Percentiles rank a stretch among this genome's conserved stretches.
These are phyloP conservation scores for Platismatia glauca DNA, from an alignment of 495 filamentous ascomycete genomes.

Conservation along the genomic window DNA sequence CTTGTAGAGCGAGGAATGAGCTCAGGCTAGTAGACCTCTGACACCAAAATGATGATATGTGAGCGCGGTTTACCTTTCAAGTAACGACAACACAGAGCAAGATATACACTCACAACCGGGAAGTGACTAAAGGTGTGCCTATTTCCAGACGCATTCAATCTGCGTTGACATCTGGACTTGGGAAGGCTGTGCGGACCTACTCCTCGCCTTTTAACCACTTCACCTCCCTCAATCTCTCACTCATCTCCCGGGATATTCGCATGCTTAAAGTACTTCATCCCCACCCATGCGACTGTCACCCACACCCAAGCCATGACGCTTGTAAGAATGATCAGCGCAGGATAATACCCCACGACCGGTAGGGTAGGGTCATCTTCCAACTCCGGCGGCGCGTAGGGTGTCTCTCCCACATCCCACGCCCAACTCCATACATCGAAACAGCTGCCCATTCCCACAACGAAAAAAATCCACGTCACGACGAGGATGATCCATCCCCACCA, in stretches of 20 bases:
- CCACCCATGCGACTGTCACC: constrained; percentile 93
- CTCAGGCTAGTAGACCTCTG: not conserved
- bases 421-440: constrained; percentile 98
- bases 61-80: too few relatives aligned
- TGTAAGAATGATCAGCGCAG: constrained; percentile 83
- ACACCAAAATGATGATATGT: not conserved
- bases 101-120: too few relatives aligned
- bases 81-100: too few relatives aligned
- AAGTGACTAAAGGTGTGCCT: not conserved
- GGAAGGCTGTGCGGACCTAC: not conserved
- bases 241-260: constrained; percentile 68
- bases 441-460: constrained; percentile 90
- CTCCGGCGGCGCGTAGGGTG: constrained; percentile 85
- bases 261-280: constrained; percentile 99
- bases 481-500: constrained; percentile 96
- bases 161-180: not conserved
- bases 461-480: constrained; percentile 82
- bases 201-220: not conserved
- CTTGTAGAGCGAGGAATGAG: not conserved
- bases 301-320: constrained; percentile 98
- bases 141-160: not conserved
- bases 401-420: constrained; percentile 99
- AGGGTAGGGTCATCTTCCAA: constrained; percentile 86
- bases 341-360: constrained; percentile 95
- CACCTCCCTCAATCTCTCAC: constrained; percentile 22